phyloP scores from a whole-genome alignment of 2,329 filamentous ascomycete species.

The Trichothecium sympodiale region DNA sequence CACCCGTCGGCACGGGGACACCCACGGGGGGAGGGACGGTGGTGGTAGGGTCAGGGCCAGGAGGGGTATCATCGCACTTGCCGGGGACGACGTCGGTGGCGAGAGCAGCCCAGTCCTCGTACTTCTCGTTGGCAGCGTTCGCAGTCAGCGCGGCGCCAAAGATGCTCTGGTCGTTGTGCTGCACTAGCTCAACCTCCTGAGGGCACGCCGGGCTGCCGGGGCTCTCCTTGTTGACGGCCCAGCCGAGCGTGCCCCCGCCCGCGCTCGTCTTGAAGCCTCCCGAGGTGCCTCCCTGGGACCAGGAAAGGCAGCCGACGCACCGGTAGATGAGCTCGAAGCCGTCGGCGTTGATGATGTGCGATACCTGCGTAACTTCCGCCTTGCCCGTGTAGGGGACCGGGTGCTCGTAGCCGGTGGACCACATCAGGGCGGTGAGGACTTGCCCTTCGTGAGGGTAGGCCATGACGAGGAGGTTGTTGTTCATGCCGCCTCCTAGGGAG shows the following conservation, averaged over 20 bases:
- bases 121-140: slow-evolving; percentile 25
- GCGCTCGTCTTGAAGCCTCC: slow-evolving; percentile 31
- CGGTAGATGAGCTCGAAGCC: slow-evolving; percentile 54
- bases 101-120: slow-evolving; percentile 30
- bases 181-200: slow-evolving; percentile 31
- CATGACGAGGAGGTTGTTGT: slow-evolving; percentile 43
- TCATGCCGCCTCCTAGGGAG: slow-evolving; percentile 46
- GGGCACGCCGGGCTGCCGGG: slow-evolving; percentile 30
- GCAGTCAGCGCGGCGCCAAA: slow-evolving; percentile 33
- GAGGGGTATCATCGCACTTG: slow-evolving; percentile 18
- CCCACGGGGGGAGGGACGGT: slow-evolving; percentile 14
- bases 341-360: slow-evolving; percentile 43
- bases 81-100: slow-evolving; percentile 27
- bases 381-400: slow-evolving; percentile 50
- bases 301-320: slow-evolving; percentile 46
- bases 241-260: slow-evolving; percentile 39
- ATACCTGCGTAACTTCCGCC: slow-evolving; percentile 50
- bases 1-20: slow-evolving; percentile 17
- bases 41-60: slow-evolving; percentile 14
- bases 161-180: slow-evolving; percentile 41
- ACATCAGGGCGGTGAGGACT: slow-evolving; percentile 47
- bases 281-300: slow-evolving; percentile 35
- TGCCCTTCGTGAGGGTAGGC: slow-evolving; percentile 43
- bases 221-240: slow-evolving; percentile 37
- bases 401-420: slow-evolving; percentile 44